A percentile compares a stretch with the other conserved stretches of the same genome.
Conservation (phyloP, 2,329 filamentous ascomycete species). For the Dothistroma pini region DNA sequence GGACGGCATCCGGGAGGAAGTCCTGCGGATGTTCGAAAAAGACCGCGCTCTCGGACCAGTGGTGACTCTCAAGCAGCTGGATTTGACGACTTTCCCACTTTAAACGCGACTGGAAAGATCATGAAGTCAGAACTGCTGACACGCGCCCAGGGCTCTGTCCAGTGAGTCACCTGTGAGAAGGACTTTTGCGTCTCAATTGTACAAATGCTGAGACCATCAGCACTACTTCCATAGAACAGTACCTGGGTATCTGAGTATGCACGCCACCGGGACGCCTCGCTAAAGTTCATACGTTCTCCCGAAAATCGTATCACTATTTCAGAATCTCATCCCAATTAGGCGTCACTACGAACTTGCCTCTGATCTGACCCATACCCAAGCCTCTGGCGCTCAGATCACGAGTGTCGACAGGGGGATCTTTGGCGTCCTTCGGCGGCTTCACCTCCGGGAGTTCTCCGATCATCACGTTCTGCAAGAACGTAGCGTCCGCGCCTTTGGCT, state of each 20-base stretch:
- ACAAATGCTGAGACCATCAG: conserved; percentile 1
- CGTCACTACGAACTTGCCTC: conserved; percentile 61
- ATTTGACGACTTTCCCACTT: conserved; percentile 19
- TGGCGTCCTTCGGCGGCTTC: conserved; percentile 19
- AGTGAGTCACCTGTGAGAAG: too few relatives aligned
- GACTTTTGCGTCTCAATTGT: background rate
- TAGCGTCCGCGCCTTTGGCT: conserved; percentile 53
- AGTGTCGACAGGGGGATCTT: conserved; percentile 7
- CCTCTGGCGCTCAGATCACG: conserved; percentile 32
- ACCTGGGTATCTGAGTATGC: conserved; percentile 2
- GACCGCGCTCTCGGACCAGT: conserved; percentile 23
- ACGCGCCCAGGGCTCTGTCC: background rate
- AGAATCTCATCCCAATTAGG: conserved; percentile 58
- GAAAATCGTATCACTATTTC: conserved; percentile 4
- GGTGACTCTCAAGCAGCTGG: conserved; percentile 19
- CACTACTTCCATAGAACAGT: background rate
- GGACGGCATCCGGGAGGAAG: conserved; percentile 19
- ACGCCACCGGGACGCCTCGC: conserved; percentile 7
- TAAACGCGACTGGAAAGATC: conserved; percentile 29
- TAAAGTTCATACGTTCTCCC: background rate
- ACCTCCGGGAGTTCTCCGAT: conserved; percentile 35
- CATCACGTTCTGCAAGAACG: conserved; percentile 60
- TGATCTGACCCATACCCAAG: conserved; percentile 59
- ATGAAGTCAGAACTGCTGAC: conserved; percentile 22
- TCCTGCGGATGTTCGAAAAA: conserved; percentile 21